Evolutionary conservation across 805 yeast genomes (phyloP).

Genomic region (Wickerhamiella parazyma): DNA sequence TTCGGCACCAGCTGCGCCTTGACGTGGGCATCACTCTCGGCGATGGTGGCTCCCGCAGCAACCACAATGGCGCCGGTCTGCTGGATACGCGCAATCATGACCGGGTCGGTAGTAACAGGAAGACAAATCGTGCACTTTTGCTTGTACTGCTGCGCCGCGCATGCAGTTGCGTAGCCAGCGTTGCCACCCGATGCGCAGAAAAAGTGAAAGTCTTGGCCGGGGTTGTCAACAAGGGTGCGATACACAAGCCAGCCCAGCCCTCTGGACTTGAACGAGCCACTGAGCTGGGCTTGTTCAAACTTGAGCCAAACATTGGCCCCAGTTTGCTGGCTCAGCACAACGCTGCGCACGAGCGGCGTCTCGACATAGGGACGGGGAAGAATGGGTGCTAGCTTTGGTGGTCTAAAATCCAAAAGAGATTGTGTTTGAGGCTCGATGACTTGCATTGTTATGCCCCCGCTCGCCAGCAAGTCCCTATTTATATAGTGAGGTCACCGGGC

Average conservation of each 20-base stretch:
- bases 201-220: slow-evolving; percentile 27
- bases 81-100: slow-evolving; percentile 35
- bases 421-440: not conserved
- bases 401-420: not conserved
- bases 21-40: slow-evolving; percentile 63
- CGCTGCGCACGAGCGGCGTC: slow-evolving; percentile 64
- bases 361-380: slow-evolving; percentile 29
- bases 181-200: slow-evolving; percentile 95
- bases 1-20: slow-evolving; percentile 60
- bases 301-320: slow-evolving; percentile 63
- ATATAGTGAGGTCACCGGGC: not conserved
- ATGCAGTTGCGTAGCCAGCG: slow-evolving; percentile 97
- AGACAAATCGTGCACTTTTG: slow-evolving; percentile 44
- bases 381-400: not conserved
- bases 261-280: slow-evolving; percentile 83
- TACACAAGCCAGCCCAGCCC: slow-evolving; percentile 85
- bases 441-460: not conserved
- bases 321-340: slow-evolving; percentile 54
- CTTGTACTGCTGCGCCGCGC: slow-evolving; percentile 60
- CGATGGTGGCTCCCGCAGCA: slow-evolving; percentile 64
- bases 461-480: not conserved
- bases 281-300: slow-evolving; percentile 78
- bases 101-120: slow-evolving; percentile 35
- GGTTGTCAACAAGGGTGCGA: slow-evolving; percentile 34
- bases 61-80: slow-evolving; percentile 40